Evolutionary conservation across 192 early-diverging fungal genomes (phyloP).

Genomic region (Coemansia sp.): DNA sequence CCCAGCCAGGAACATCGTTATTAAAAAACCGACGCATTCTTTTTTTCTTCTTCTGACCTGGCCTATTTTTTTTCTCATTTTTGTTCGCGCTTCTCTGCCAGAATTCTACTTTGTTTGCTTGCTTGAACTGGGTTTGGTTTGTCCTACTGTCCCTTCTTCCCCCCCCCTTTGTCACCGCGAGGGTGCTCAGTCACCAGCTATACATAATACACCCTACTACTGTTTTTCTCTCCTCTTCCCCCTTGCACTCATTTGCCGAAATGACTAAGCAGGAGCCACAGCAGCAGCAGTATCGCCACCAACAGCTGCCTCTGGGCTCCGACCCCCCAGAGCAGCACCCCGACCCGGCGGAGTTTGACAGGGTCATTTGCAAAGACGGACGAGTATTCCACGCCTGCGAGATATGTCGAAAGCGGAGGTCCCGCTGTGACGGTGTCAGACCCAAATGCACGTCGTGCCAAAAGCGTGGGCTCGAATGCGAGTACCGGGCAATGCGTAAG

Average conservation of each 20-base stretch:
- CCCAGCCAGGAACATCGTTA: background rate
- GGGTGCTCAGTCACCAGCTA: conserved; percentile 4
- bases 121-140: background rate
- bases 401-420: conserved; percentile 44
- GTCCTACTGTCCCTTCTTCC: background rate
- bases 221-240: background rate
- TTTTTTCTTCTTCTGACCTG: background rate
- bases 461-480: conserved; percentile 40
- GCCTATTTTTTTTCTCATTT: background rate
- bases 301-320: background rate
- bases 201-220: conserved; percentile 1
- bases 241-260: background rate
- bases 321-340: background rate
- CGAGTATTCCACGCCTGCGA: conserved; percentile 54
- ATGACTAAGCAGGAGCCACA: background rate
- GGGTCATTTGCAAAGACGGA: conserved; percentile 50
- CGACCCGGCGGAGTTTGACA: conserved; percentile 2
- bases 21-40: conserved; percentile 3
- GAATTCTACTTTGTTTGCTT: background rate
- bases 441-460: conserved; percentile 46
- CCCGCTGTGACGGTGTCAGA: conserved; percentile 35
- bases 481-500: conserved; percentile 53
- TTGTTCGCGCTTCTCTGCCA: background rate
- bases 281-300: background rate
- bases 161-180: conserved; percentile 6